Evolutionary conservation across 805 yeast genomes (phyloP).

Genomic region (Starmerella apis): DNA sequence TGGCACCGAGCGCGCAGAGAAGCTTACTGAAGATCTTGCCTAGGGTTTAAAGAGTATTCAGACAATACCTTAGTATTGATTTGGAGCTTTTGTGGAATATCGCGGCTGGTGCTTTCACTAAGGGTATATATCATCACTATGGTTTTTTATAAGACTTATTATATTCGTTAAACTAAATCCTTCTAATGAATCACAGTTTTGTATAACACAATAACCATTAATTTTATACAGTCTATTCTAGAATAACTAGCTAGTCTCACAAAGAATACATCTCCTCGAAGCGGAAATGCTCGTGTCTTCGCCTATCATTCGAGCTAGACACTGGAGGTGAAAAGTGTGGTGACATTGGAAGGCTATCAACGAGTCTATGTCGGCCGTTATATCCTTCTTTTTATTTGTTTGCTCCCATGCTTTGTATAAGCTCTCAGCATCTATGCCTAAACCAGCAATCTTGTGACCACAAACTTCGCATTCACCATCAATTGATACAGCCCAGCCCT

Average conservation of each 20-base stretch:
- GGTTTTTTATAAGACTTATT: too few species aligned
- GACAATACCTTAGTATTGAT: too few species aligned
- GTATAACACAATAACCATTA: too few species aligned
- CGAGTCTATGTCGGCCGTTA: slow-evolving; percentile 1
- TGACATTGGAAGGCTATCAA: slow-evolving; percentile 21
- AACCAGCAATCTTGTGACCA: slow-evolving; percentile 64
- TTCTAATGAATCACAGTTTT: too few species aligned
- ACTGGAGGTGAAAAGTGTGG: slow-evolving; percentile 22
- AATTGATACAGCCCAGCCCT: slow-evolving; percentile 55
- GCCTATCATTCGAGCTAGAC: slow-evolving; percentile 16
- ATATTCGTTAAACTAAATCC: not conserved
- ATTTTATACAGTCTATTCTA: too few species aligned
- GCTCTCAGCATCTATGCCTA: slow-evolving; percentile 41
- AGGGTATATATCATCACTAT: not conserved
- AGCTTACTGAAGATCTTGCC: slow-evolving; percentile 58
- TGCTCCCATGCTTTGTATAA: slow-evolving; percentile 32
- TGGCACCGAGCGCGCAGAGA: slow-evolving; percentile 78
- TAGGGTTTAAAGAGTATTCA: slow-evolving; percentile 44
- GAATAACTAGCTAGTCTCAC: not conserved
- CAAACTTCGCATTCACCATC: slow-evolving; percentile 62
- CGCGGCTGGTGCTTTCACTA: not conserved
- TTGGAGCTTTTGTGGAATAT: too few species aligned
- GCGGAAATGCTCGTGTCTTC: not conserved
- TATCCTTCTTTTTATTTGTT: not conserved
- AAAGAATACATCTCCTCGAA: not conserved